Evolutionary conservation across 139 green algal species (phyloP).

Genomic region (Desmodesmus armatus): DNA sequence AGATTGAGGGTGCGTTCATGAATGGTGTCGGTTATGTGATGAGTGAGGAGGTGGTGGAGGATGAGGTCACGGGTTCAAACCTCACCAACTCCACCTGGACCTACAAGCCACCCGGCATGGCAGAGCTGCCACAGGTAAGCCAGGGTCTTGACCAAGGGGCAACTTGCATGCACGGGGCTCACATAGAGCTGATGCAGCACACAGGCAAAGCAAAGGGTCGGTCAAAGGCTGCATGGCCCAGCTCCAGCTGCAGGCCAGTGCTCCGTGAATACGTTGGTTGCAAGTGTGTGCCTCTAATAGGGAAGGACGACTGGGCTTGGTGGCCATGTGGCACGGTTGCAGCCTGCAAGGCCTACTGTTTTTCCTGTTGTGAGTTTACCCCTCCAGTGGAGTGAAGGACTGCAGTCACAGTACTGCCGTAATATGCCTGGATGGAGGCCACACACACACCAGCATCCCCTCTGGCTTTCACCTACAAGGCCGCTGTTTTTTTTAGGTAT

Average conservation of each 20-base stretch:
- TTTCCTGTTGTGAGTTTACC: too few relatives aligned
- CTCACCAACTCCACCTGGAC: slow-evolving; percentile 31
- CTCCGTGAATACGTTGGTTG: too few relatives aligned
- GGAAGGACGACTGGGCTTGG: too few relatives aligned
- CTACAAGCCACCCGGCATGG: slow-evolving; percentile 42
- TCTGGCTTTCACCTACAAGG: too few relatives aligned
- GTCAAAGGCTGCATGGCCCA: background rate
- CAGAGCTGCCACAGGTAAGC: slow-evolving; percentile 33
- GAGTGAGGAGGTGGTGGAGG: slow-evolving; percentile 42
- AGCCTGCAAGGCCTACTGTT: too few relatives aligned
- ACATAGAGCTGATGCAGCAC: background rate
- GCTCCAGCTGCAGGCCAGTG: background rate
- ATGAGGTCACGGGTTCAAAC: background rate
- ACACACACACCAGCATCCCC: too few relatives aligned
- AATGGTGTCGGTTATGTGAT: slow-evolving; percentile 35
- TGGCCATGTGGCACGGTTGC: too few relatives aligned
- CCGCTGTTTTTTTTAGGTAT: too few relatives aligned
- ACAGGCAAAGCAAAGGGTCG: background rate
- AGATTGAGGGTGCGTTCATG: slow-evolving; percentile 46
- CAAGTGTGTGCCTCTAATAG: too few relatives aligned
- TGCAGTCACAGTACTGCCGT: too few relatives aligned
- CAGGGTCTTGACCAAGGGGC: background rate
- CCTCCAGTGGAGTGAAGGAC: too few relatives aligned
- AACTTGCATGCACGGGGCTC: background rate
- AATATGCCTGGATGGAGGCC: too few relatives aligned